Percentiles rank a stretch among this genome's conserved stretches.
Evolutionary conservation across 345 rosid genomes (phyloP).

Genomic region (Dipteronia sinensis): DNA sequence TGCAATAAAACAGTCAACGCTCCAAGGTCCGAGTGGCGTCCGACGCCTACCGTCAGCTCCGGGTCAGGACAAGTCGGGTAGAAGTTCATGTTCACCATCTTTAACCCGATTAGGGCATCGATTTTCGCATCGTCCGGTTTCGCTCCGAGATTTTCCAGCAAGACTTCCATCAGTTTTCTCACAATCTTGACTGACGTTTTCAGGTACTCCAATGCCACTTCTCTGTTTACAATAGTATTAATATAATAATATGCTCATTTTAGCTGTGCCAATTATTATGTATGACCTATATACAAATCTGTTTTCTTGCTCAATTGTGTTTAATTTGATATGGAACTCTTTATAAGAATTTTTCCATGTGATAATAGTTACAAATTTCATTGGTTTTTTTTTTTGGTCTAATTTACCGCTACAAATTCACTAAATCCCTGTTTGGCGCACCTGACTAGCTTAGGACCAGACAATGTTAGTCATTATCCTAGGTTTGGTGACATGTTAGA

Average conservation of each 20-base stretch:
- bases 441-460: too few species aligned
- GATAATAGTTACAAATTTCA: too few species aligned
- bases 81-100: constrained; percentile 54
- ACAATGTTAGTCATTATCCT: too few species aligned
- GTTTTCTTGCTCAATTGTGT: neutral
- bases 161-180: constrained; percentile 31
- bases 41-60: constrained; percentile 54
- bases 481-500: too few species aligned
- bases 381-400: too few species aligned
- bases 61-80: constrained; percentile 63
- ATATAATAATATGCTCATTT: neutral
- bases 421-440: too few species aligned
- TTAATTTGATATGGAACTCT: too few species aligned
- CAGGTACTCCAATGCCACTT: constrained; percentile 43
- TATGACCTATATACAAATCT: neutral
- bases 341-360: too few species aligned
- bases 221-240: constrained; percentile 23
- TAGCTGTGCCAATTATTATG: neutral
- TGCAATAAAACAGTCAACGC: constrained; percentile 50
- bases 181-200: constrained; percentile 45
- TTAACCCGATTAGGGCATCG: constrained; percentile 41
- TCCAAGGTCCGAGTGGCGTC: constrained; percentile 66
- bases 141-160: constrained; percentile 45
- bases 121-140: constrained; percentile 32
- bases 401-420: too few species aligned